Conservation (phyloP, 75 land plant species). For the Cupressus sempervirens region DNA sequence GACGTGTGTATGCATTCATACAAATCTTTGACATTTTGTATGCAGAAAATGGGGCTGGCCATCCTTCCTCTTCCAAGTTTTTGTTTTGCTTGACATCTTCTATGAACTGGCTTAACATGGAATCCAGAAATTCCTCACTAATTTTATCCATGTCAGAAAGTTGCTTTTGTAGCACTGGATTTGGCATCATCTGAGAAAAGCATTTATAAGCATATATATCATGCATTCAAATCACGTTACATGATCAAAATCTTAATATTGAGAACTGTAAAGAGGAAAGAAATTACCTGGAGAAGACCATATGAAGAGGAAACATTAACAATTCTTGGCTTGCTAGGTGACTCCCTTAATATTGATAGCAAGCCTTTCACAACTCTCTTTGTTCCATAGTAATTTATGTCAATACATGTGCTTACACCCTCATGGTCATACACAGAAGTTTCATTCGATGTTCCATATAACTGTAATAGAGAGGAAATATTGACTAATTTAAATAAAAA, state of each 20-base stretch:
- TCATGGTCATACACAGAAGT: background rate
- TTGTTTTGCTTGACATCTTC: background rate
- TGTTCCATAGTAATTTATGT: background rate
- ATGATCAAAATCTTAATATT: background rate
- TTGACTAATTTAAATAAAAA: background rate
- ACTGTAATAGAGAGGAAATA: background rate
- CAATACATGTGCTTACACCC: background rate
- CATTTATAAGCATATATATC: background rate
- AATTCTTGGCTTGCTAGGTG: background rate
- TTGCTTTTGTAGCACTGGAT: background rate
- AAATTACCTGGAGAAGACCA: background rate
- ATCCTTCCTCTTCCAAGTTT: background rate
- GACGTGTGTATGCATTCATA: slow-evolving; percentile 17
- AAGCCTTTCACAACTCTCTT: background rate
- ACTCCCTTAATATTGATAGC: background rate
- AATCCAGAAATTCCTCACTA: background rate
- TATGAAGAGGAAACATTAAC: background rate
- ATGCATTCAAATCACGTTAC: background rate
- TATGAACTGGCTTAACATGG: background rate
- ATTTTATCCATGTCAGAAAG: background rate
- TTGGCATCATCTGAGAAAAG: background rate
- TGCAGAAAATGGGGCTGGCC: background rate
- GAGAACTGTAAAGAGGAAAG: background rate
- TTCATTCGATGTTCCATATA: background rate
- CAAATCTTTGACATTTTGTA: slow-evolving; percentile 16